Conservation (phyloP, 2,329 filamentous ascomycete species). For the Tolypocladium cylindrosporum region DNA sequence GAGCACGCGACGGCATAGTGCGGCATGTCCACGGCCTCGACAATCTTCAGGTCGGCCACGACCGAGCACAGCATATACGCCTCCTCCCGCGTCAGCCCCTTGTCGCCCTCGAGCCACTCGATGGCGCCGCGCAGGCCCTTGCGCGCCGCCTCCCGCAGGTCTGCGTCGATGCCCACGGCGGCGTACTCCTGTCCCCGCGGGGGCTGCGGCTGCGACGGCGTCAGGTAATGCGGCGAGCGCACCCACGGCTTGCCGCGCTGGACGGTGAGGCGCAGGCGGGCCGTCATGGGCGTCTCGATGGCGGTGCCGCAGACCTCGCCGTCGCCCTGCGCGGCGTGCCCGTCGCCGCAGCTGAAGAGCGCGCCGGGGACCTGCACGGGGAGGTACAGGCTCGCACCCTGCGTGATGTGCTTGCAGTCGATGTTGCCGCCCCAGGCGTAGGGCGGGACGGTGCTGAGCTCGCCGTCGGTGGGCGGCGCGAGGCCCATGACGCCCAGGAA, state of each 20-base stretch:
- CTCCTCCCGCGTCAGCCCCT: conserved; percentile 33
- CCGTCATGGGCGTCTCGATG: conserved; percentile 42
- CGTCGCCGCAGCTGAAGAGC: conserved; percentile 43
- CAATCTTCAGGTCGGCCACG: conserved; percentile 38
- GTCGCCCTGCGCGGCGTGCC: conserved; percentile 43
- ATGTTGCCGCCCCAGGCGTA: conserved; percentile 43
- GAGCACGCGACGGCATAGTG: conserved; percentile 40
- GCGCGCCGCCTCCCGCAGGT: conserved; percentile 36
- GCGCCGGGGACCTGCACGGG: conserved; percentile 39
- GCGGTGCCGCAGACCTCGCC: conserved; percentile 47
- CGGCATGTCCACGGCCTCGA: conserved; percentile 43
- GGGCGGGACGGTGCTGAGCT: conserved; percentile 39
- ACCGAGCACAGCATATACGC: conserved; percentile 43
- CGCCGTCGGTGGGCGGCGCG: conserved; percentile 31
- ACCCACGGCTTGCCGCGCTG: conserved; percentile 35
- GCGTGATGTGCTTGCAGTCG: conserved; percentile 38
- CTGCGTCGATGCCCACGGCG: conserved; percentile 34
- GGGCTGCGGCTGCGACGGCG: conserved; percentile 7
- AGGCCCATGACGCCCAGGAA: conserved; percentile 44
- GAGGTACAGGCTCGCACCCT: conserved; percentile 35
- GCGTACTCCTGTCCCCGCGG: conserved; percentile 29
- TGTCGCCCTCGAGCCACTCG: conserved; percentile 35
- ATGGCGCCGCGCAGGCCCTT: conserved; percentile 38
- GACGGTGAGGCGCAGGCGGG: conserved; percentile 36
- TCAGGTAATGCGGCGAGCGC: conserved; percentile 36